These are phyloP conservation scores for Aspergillus fructus DNA, from an alignment of 2,329 filamentous ascomycete species.

Conservation along the genomic window DNA sequence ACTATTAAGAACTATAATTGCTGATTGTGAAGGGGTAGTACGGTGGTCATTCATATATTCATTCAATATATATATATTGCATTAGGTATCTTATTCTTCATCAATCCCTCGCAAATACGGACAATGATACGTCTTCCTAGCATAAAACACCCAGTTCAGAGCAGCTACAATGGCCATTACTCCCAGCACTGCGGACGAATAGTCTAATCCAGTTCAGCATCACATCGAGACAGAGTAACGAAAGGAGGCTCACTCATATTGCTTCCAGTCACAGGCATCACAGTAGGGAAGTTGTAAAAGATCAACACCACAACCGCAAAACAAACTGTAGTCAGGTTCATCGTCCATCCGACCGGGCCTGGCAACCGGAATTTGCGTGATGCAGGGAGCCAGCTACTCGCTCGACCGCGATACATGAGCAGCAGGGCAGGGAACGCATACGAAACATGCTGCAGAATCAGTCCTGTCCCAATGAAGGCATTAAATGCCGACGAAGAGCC, in stretches of 20 bases:
- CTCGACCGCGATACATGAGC: conserved; percentile 27
- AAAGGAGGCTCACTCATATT: conserved; percentile 31
- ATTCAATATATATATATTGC: too few species aligned
- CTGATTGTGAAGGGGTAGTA: too few species aligned
- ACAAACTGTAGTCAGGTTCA: conserved; percentile 25
- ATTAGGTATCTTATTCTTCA: too few species aligned
- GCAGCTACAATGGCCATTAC: conserved; percentile 19
- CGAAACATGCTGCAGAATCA: conserved; percentile 16
- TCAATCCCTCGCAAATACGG: too few species aligned
- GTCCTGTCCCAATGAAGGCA: conserved; percentile 24
- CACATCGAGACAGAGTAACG: background rate
- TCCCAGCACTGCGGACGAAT: conserved; percentile 19
- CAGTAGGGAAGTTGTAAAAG: conserved; percentile 32
- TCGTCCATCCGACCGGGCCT: conserved; percentile 24
- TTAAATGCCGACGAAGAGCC: conserved; percentile 29
- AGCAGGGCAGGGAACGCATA: conserved; percentile 30
- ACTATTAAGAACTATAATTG: too few species aligned
- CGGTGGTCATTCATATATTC: too few species aligned
- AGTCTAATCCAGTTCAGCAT: conserved; percentile 14
- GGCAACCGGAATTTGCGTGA: conserved; percentile 19
- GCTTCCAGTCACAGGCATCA: conserved; percentile 24
- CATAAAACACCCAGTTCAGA: conserved; percentile 25
- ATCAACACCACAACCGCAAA: conserved; percentile 26
- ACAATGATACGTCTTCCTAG: background rate
- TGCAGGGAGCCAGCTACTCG: conserved; percentile 16